Percentiles rank a stretch among this genome's conserved stretches.
Evolutionary conservation across 23 red algal species (phyloP).

Genomic region (Pyropia yezoensis): DNA sequence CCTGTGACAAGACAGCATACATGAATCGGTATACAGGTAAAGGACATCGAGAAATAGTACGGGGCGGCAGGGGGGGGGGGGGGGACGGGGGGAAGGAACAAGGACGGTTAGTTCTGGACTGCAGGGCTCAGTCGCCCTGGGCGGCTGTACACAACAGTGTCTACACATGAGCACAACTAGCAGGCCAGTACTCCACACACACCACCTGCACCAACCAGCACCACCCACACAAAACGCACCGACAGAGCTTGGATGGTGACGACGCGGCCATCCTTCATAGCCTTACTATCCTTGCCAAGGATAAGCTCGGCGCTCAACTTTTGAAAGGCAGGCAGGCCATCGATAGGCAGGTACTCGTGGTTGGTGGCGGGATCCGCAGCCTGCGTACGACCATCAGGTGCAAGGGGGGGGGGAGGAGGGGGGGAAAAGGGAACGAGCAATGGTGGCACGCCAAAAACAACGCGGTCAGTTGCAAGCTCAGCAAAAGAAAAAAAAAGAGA

Average conservation of each 20-base stretch:
- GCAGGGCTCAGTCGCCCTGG: neutral
- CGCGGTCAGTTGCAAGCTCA: no score
- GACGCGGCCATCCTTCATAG: conserved; percentile 46
- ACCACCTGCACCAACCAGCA: no score
- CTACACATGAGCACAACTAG: no score
- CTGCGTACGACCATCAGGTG: no score
- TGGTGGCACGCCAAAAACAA: no score
- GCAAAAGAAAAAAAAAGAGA: no score
- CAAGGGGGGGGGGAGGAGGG: no score
- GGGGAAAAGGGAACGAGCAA: no score
- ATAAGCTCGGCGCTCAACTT: conserved; percentile 52
- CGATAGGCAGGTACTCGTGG: conserved; percentile 92
- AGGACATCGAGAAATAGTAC: neutral
- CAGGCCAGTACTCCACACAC: no score
- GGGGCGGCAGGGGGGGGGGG: neutral
- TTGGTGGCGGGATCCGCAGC: conserved; percentile 14
- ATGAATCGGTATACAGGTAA: no score
- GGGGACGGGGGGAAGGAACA: neutral
- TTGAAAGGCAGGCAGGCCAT: conserved; percentile 58
- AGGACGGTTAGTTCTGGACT: neutral
- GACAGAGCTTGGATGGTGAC: conserved; percentile 85
- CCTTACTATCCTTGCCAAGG: conserved; percentile 42
- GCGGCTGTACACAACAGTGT: neutral
- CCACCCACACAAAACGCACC: neutral
- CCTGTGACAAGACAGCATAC: neutral